A percentile compares a stretch with the other conserved stretches of the same genome.
Evolutionary conservation across 345 rosid species (phyloP).

Genomic region (Sapria himalayana): DNA sequence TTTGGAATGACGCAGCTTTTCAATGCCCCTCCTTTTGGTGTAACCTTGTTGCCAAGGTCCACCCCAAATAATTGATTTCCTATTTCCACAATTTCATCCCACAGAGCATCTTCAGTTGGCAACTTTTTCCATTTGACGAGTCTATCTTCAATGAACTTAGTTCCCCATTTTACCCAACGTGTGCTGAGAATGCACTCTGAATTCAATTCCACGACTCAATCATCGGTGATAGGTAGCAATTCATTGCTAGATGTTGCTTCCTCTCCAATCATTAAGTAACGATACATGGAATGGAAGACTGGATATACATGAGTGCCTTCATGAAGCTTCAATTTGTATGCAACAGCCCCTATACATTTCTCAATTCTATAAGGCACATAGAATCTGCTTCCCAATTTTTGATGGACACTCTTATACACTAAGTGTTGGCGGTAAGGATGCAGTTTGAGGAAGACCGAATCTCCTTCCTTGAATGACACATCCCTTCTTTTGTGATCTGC

Average conservation of each 20-base stretch:
- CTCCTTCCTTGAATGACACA: background rate
- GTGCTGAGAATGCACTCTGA: background rate
- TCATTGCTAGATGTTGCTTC: background rate
- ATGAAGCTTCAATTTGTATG: background rate
- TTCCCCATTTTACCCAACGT: background rate
- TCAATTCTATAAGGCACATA: background rate
- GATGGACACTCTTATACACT: background rate
- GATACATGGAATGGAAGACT: background rate
- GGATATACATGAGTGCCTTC: background rate
- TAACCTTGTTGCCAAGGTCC: background rate
- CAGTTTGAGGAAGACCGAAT: background rate
- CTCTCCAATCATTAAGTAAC: background rate
- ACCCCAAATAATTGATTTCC: background rate
- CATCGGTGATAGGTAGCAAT: background rate
- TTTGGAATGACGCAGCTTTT: too few species aligned
- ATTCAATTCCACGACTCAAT: background rate
- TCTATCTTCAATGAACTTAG: background rate
- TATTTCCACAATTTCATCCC: background rate
- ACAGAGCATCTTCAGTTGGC: background rate
- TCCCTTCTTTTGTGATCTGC: background rate
- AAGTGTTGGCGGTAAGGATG: background rate
- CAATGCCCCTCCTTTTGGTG: too few species aligned
- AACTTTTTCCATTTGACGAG: background rate
- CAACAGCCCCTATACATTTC: background rate
- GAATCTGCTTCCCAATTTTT: background rate